These are phyloP conservation scores for Umbelopsis ramanniana DNA, from an alignment of 192 early-diverging fungal genomes.

Conservation along the genomic window DNA sequence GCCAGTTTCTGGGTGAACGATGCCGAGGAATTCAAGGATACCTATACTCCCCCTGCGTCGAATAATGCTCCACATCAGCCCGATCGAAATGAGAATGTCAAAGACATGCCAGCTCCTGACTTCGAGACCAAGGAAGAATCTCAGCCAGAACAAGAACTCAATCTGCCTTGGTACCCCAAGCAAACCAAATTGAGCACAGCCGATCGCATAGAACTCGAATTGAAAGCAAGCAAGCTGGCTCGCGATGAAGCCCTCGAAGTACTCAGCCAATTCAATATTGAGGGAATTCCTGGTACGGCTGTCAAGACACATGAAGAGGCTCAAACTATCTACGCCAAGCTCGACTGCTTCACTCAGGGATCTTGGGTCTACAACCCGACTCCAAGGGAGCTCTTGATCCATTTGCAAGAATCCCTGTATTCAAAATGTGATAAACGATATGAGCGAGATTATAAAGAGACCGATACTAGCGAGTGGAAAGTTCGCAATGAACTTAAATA, in stretches of 20 bases:
- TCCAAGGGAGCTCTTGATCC: constrained; percentile 1
- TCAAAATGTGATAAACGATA: constrained; percentile 34
- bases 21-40: too few relatives aligned
- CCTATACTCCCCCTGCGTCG: background rate
- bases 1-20: background rate
- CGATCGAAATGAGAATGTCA: background rate
- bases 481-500: constrained; percentile 27
- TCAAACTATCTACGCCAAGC: background rate
- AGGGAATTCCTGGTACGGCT: constrained; percentile 14
- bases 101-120: background rate
- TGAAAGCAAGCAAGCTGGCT: background rate
- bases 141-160: background rate
- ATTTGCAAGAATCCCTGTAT: constrained; percentile 42
- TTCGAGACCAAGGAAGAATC: background rate
- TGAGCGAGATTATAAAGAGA: constrained; percentile 10
- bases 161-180: constrained; percentile 6
- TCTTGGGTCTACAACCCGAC: constrained; percentile 27
- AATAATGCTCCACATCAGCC: background rate
- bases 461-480: constrained; percentile 22
- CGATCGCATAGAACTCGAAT: constrained; percentile 6
- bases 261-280: background rate
- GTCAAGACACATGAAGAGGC: constrained; percentile 8
- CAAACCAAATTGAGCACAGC: background rate
- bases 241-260: background rate
- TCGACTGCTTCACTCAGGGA: constrained; percentile 38